phyloP scores from a whole-genome alignment of 768 basidiomycete species.

The Leccinum variicolor region DNA sequence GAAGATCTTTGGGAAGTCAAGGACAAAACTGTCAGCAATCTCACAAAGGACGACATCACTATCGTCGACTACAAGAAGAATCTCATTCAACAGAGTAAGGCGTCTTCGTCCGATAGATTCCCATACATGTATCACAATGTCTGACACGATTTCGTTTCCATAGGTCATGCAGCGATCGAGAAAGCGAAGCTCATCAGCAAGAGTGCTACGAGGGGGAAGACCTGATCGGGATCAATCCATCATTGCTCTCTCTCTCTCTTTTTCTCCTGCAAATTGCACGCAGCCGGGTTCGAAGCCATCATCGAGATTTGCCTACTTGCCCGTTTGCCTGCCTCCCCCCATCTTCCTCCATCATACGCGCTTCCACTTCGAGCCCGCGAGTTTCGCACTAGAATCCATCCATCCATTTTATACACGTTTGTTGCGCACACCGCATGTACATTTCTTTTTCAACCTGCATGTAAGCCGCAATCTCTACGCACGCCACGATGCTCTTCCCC shows the following conservation, averaged over 20 bases:
- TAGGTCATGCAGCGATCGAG: conserved; percentile 83
- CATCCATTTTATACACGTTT: conserved; percentile 11
- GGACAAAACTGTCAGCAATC: conserved; percentile 86
- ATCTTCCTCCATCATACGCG: not conserved
- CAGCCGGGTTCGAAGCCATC: not conserved
- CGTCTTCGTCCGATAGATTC: not conserved
- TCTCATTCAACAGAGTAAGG: conserved; percentile 74
- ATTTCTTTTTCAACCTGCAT: conserved; percentile 2
- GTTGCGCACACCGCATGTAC: conserved; percentile 12
- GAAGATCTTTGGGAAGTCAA: conserved; percentile 99
- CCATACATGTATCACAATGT: not conserved
- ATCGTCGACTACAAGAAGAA: conserved; percentile 94
- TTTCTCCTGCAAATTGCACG: not conserved
- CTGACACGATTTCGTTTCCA: conserved; percentile 6
- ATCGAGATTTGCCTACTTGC: not conserved
- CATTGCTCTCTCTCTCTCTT: not conserved
- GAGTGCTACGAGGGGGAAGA: conserved; percentile 66
- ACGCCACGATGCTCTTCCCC: conserved; percentile 15
- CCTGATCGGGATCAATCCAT: conserved; percentile 33
- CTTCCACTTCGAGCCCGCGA: not conserved
- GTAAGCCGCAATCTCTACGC: conserved; percentile 12
- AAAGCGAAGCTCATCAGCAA: conserved; percentile 94
- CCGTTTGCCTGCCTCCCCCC: not conserved
- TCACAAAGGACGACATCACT: conserved; percentile 86
- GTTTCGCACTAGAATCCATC: conserved; percentile 10